Conservation (phyloP, 306 rosid species). For the Delonix regia region DNA sequence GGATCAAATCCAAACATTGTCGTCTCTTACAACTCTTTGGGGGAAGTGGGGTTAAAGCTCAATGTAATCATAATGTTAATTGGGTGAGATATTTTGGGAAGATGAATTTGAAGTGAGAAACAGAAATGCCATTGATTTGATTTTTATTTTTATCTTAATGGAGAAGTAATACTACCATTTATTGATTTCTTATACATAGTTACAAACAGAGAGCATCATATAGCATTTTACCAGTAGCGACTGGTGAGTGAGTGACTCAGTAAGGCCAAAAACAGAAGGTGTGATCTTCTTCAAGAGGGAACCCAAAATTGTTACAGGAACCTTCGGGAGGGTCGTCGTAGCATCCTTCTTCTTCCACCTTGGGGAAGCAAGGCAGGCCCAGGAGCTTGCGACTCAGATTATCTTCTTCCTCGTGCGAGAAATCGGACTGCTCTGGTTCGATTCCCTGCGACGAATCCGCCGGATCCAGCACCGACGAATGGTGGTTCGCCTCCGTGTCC, state of each 20-base stretch:
- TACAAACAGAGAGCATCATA: slow-evolving; percentile 37
- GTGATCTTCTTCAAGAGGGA: slow-evolving; percentile 59
- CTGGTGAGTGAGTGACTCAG: slow-evolving; percentile 16
- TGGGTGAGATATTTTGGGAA: no score
- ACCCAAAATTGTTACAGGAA: slow-evolving; percentile 52
- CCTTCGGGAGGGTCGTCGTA: slow-evolving; percentile 53
- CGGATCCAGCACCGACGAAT: slow-evolving; percentile 60
- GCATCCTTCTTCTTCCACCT: slow-evolving; percentile 59
- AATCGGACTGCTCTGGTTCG: slow-evolving; percentile 65
- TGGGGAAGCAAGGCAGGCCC: slow-evolving; percentile 44
- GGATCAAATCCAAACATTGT: no score
- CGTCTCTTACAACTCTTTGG: no score
- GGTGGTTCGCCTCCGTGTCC: slow-evolving; percentile 58
- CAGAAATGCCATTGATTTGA: no score
- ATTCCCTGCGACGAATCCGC: slow-evolving; percentile 62
- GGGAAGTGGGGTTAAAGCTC: no score
- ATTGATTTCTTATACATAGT: slow-evolving; percentile 47
- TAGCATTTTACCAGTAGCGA: neutral
- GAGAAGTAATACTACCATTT: no score
- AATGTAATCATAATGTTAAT: no score
- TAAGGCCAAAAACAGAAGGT: slow-evolving; percentile 59
- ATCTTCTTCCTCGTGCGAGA: slow-evolving; percentile 74
- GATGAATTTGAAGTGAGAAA: no score
- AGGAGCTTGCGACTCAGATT: slow-evolving; percentile 30
- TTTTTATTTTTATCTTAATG: no score